Evolutionary conservation across 2,329 filamentous ascomycete species (phyloP), one percentile per base, ranked within the genome.

Genomic region (Scorias spongiosa): DNA sequence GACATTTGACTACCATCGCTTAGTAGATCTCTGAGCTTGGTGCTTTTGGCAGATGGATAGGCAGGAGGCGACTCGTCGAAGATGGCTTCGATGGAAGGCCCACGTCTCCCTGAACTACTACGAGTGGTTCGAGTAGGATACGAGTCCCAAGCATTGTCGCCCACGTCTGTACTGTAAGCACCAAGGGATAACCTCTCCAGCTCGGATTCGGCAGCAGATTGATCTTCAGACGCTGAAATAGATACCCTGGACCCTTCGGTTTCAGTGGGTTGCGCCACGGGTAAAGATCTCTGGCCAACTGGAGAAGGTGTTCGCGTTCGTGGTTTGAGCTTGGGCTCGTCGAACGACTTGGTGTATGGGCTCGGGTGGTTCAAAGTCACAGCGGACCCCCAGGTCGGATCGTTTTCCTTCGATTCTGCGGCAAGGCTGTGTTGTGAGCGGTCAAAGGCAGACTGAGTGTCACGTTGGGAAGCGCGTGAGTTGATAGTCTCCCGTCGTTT

Each of bases 121-220:
- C 74, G 72, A 9, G 81, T 85, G 34, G 74, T 79, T 47, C 74
- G 70, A 12, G 83, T 87, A 43, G 81, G 78, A 51, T 86, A 64
- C 28, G 83, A 87, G 65, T 88, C 84, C 61, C 78, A 87, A 44
- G 82, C 70, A 14, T 78, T 84, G 54, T 88, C 83, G 59, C 81
- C 86, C 55, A 81, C 77, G 58, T 86, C 82, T n/a, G 77, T 79
- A 54, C 86, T 83, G 54, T 85, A 80, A 44, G 86, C 83, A 46
- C 86, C 82, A 17, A 74, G 75, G 10, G 77, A 84, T 51, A 76
- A 74, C 48, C 67, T 67, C 47, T 85, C 80, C 55, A 75, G 73
- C 53, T 87, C 83, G 26, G 80, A 85, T 47, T 78, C 80, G 48
- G 77, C 68, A 26, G 78, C 82, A 18, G 80, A 84, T 28, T 72